These are phyloP conservation scores for Hypoxylon rubiginosum DNA, from an alignment of 2,329 filamentous ascomycete species.

Conservation along the genomic window DNA sequence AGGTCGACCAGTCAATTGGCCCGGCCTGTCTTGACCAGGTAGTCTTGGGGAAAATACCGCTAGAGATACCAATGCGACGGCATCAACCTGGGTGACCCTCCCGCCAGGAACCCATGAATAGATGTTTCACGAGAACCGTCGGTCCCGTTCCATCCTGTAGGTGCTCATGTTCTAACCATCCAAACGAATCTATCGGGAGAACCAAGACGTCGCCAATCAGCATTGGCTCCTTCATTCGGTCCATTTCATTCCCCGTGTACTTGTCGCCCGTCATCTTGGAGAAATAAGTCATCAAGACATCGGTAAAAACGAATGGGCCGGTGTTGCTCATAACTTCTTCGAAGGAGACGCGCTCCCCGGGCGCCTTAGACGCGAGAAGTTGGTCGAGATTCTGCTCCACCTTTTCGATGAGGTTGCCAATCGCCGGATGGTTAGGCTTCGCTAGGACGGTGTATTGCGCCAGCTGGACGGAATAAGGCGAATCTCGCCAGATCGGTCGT, in stretches of 20 bases:
- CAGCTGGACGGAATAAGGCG: slow-evolving; percentile 78
- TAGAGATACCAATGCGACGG: background rate
- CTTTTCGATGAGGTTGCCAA: slow-evolving; percentile 74
- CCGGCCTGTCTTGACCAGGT: background rate
- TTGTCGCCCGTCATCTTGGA: slow-evolving; percentile 42
- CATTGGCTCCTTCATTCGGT: slow-evolving; percentile 46
- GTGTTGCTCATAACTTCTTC: slow-evolving; percentile 52
- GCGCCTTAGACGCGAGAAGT: slow-evolving; percentile 40
- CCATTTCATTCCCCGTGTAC: slow-evolving; percentile 51
- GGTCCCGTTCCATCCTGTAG: slow-evolving; percentile 18
- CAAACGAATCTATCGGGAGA: slow-evolving; percentile 49
- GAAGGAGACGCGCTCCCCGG: slow-evolving; percentile 39
- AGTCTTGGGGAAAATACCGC: background rate
- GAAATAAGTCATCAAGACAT: slow-evolving; percentile 51
- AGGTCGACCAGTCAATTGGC: background rate
- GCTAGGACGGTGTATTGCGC: slow-evolving; percentile 81
- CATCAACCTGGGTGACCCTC: slow-evolving; percentile 34
- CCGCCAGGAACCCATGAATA: slow-evolving; percentile 44
- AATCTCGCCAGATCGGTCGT: slow-evolving; percentile 63
- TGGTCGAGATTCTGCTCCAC: slow-evolving; percentile 62
- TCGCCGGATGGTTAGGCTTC: slow-evolving; percentile 78
- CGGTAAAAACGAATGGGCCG: slow-evolving; percentile 51
- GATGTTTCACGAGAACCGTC: slow-evolving; percentile 39
- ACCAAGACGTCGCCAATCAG: slow-evolving; percentile 54
- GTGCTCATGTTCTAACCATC: slow-evolving; percentile 41